A percentile compares a stretch with the other conserved stretches of the same genome.
These are phyloP conservation scores for Chernovozyma sophiae-reginae DNA, from an alignment of 1,139 yeast species.

Conservation along the genomic window DNA sequence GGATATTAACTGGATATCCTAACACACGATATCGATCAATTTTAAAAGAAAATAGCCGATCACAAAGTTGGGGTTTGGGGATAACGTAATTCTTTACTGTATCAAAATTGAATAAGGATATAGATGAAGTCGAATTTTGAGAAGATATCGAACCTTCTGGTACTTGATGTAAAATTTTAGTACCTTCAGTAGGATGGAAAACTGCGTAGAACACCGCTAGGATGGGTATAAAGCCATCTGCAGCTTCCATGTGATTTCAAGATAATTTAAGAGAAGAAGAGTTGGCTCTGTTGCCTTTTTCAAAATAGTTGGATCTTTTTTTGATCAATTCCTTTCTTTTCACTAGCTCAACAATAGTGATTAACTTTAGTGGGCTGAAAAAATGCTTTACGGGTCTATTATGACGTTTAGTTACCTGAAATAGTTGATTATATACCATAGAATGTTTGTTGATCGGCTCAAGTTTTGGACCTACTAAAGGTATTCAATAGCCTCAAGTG, in stretches of 20 bases:
- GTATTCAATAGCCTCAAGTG: too few relatives aligned
- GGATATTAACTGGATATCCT: constrained; percentile 89
- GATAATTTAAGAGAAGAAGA: too few relatives aligned
- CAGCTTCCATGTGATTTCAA: constrained; percentile 8
- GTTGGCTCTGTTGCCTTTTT: too few relatives aligned
- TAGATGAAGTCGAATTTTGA: constrained; percentile 20
- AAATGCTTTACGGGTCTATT: too few relatives aligned
- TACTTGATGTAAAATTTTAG: constrained; percentile 89
- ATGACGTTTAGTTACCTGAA: too few relatives aligned
- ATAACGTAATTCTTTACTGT: constrained; percentile 84
- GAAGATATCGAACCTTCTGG: constrained; percentile 58
- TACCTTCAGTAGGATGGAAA: constrained; percentile 93
- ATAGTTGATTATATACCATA: too few relatives aligned
- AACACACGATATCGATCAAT: constrained; percentile 67
- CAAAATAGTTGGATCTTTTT: too few relatives aligned
- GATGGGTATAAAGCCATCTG: constrained; percentile 75
- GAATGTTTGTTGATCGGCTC: too few relatives aligned
- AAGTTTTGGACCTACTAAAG: too few relatives aligned
- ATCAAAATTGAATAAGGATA: constrained; percentile 71
- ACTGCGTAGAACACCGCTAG: constrained; percentile 84
- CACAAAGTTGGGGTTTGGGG: constrained; percentile 90
- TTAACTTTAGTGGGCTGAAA: too few relatives aligned
- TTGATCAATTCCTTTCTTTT: too few relatives aligned
- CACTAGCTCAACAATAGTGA: too few relatives aligned
- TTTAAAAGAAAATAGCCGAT: constrained; percentile 70